Evolutionary conservation across 768 basidiomycete genomes (phyloP).

Genomic region (Paxillus involutus): DNA sequence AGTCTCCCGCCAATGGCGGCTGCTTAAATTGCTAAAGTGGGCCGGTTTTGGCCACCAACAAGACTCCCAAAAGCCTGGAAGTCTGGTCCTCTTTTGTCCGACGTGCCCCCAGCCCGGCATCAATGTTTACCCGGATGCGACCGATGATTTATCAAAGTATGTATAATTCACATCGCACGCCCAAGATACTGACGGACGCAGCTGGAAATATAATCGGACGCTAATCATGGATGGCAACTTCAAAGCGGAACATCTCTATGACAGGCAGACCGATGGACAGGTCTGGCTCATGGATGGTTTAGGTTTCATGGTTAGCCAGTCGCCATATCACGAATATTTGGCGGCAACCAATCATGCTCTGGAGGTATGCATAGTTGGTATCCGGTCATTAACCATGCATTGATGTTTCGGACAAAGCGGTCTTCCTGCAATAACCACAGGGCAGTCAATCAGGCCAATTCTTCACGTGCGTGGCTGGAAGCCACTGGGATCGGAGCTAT

Average conservation of each 20-base stretch:
- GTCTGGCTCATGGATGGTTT: background rate
- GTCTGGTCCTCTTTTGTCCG: background rate
- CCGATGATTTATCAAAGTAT: background rate
- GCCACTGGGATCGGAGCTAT: too few relatives aligned
- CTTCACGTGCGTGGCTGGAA: too few relatives aligned
- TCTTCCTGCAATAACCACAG: too few relatives aligned
- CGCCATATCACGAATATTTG: background rate
- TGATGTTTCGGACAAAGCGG: too few relatives aligned
- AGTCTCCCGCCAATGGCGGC: constrained; percentile 14
- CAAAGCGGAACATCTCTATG: background rate
- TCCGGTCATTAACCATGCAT: too few relatives aligned
- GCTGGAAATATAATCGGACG: background rate
- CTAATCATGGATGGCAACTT: background rate
- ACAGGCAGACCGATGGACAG: background rate
- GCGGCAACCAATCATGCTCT: too few relatives aligned
- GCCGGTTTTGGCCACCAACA: constrained; percentile 2
- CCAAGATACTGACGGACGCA: background rate
- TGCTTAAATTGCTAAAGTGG: constrained; percentile 18
- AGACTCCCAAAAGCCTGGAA: background rate
- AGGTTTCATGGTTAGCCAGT: background rate
- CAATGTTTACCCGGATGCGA: background rate
- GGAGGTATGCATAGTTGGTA: too few relatives aligned
- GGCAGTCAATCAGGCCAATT: too few relatives aligned
- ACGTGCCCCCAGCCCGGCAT: background rate
- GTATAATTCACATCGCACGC: background rate